Evolutionary conservation across 1,284 basidiomycete genomes (phyloP), one percentile per base, ranked within the genome.

Genomic region (Tilletia setariae): DNA sequence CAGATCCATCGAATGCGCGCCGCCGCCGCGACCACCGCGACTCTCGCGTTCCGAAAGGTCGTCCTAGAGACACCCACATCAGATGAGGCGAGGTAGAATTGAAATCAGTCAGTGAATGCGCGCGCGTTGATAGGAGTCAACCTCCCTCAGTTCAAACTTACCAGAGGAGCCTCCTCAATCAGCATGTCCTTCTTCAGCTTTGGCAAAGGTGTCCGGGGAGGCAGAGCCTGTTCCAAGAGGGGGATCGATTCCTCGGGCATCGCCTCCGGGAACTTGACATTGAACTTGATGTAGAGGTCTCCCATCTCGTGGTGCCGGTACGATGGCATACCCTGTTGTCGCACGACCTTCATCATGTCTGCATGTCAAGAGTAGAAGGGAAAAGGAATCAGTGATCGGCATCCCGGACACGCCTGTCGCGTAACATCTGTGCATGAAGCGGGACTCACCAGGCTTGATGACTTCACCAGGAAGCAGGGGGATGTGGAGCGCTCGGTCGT

Each of bases 321-420:
- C 69, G 95, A 97, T 46, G 95, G 96, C 96, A 99, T 98, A 74
- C 96, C 96, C 84, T 98, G 94, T 8, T 91, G 91, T 65, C 89
- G 88, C 74, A 99, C 91, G 72, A 95, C 90, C 85, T 98, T 98
- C 82, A 94, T 83, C 28, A 30, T 9, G 56, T 49, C 91, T 89
- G 72, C 90, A 93, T 40, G 35, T 4, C 35, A 94, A 74, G 56
- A 65, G 23, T 1, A 30, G 28, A 25, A 61, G 30, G n/a, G 6
- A 49, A 21, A 11, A 63, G 73, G 53, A 72, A 71, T n/a, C 68
- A 65, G 63, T 42, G 49, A 47, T 40, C 13, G 63, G n/a, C 3
- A 43, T 4, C 25, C 46, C 64, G n/a, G 32, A 21, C 1, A n/a
- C 43, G n/a, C n/a, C 15, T n/a, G 21, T 46, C 19, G 4, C 23